These are phyloP conservation scores for Escallonia rubra DNA, from an alignment of 129 eudicot species.

Conservation along the genomic window DNA sequence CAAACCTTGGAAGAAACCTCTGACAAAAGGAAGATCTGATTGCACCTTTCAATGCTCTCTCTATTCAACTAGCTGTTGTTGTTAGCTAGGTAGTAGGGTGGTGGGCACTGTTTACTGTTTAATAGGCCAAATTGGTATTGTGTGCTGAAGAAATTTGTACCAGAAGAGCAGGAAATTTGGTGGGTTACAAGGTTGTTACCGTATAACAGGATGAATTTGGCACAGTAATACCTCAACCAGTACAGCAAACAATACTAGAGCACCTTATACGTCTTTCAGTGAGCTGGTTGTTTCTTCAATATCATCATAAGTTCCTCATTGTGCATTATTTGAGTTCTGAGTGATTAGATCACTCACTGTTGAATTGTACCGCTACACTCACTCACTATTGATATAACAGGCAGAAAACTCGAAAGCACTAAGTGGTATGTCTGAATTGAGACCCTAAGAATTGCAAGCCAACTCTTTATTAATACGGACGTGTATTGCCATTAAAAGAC, in stretches of 20 bases:
- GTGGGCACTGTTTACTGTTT: background rate
- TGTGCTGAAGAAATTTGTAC: background rate
- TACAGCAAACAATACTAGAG: background rate
- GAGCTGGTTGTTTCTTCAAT: background rate
- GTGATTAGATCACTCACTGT: background rate
- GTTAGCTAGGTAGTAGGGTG: background rate
- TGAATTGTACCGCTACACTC: too few relatives aligned
- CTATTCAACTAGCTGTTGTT: background rate
- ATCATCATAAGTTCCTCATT: too few relatives aligned
- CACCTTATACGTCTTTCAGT: background rate
- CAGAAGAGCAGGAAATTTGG: background rate
- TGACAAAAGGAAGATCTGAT: background rate
- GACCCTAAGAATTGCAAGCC: too few relatives aligned
- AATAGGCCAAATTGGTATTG: background rate
- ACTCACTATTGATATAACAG: too few relatives aligned
- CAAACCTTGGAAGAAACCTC: too few relatives aligned
- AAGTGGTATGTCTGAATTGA: too few relatives aligned
- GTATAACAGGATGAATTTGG: background rate
- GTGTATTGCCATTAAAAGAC: too few relatives aligned
- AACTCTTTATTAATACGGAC: too few relatives aligned
- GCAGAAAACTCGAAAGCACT: too few relatives aligned
- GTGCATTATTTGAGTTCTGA: background rate
- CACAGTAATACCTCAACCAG: background rate
- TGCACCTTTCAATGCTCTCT: slow-evolving; percentile 13
- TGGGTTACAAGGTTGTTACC: background rate